phyloP scores from a whole-genome alignment of 2,329 filamentous ascomycete species.

The Fusarium foetens region DNA sequence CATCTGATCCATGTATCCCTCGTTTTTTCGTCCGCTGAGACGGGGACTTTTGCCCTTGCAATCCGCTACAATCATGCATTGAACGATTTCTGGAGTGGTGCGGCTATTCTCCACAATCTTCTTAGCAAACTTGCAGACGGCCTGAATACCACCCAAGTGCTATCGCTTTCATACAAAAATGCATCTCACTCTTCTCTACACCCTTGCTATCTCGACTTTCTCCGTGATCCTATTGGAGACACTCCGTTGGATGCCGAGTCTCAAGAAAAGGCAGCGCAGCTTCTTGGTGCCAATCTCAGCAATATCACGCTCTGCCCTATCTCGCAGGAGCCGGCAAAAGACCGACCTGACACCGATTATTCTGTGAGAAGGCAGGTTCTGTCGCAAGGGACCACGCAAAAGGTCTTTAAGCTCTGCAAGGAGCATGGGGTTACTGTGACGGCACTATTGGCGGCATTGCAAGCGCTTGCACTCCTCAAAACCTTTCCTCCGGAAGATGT shows the following conservation, averaged over 20 bases:
- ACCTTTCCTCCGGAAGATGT: not conserved
- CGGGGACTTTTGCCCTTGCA: not conserved
- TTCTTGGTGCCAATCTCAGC: not conserved
- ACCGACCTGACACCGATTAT: not conserved
- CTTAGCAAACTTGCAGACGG: not conserved
- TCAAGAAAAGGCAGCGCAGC: not conserved
- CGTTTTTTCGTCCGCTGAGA: not conserved
- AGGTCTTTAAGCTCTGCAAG: not conserved
- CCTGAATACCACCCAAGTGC: not conserved
- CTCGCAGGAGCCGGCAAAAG: not conserved
- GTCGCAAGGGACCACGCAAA: not conserved
- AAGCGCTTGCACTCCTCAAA: not conserved
- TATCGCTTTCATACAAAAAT: not conserved
- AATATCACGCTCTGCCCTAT: slow-evolving; percentile 9
- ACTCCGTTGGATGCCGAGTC: not conserved
- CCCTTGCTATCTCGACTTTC: not conserved
- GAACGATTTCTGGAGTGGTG: slow-evolving; percentile 7
- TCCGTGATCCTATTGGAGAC: not conserved
- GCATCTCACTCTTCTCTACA: not conserved
- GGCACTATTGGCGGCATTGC: not conserved
- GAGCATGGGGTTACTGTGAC: not conserved
- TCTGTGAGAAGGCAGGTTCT: not conserved
- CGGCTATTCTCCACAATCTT: not conserved
- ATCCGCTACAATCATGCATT: slow-evolving; percentile 11
- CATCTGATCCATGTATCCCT: not conserved